Base-by-base conservation (phyloP, 768 basidiomycete genomes). In the Leccinum rimulosum region DNA sequence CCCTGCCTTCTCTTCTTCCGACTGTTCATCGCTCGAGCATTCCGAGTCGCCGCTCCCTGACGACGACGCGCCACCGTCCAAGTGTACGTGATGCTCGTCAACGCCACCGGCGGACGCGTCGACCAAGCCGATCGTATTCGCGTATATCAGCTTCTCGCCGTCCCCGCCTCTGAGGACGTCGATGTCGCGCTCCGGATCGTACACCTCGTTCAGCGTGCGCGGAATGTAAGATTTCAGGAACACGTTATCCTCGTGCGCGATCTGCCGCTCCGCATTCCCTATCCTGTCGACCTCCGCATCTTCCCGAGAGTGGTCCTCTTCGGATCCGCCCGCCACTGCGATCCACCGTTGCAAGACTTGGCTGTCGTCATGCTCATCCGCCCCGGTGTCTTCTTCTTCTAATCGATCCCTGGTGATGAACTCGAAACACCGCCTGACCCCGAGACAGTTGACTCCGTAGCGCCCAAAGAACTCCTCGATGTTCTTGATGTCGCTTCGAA, bases 201-300 rank as follows among this genome's bases (percentile, higher is more conserved):
- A 92, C 8, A 99, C 88, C 68, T 98, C 94, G 62, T 93, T 91
- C 51, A 99, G 76, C 25, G 86, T 88, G 35, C 95, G 86, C 14
- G 97, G 97, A 64, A 98, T 99, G 75, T 93, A 98, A 1, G 94
- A 91, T 28, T 81, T 81, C 70, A 93, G 75, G 79, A 99, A 99
- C 12, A 98, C 85, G 8, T 84, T 84, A 68, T 98, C 95, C 71
- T 97, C 95, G 51, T 89, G 86, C 7, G 79, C 82, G 15, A 77
- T 61, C 47, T 57, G 11, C 31, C 49, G 59, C 55, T 54, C 65
- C 60, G 53, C 62, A 38, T 54, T 49, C 49, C 61, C 58, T 31
- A 64, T 63, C 52, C 58, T 61, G 8, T 56, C 35, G 36, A 57
- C 52, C 43, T 53, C 61, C 15, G 57, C 60, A 35, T 53, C 51